These are phyloP conservation scores for Lathyrus tuberosus DNA, from an alignment of 306 rosid genomes.

Conservation along the genomic window DNA sequence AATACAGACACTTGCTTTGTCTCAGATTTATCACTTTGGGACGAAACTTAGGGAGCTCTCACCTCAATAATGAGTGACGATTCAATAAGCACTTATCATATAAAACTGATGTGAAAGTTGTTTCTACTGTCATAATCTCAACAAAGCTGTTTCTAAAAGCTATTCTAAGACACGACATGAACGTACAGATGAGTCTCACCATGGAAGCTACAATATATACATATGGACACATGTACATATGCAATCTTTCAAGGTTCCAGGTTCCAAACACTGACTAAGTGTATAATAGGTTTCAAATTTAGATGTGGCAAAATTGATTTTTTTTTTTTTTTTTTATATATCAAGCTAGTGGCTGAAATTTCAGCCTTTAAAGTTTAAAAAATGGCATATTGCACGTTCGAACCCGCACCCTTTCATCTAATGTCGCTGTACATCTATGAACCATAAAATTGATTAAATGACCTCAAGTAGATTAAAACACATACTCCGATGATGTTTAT, in stretches of 20 bases:
- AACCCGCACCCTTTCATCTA: no score
- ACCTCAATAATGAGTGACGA: neutral
- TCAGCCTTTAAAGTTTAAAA: no score
- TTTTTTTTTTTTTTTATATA: no score
- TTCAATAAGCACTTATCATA: neutral
- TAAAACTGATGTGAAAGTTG: neutral
- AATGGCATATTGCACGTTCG: no score
- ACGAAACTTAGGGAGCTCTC: neutral
- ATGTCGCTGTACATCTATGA: no score
- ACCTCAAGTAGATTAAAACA: no score
- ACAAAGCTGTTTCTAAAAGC: neutral
- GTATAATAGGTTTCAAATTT: neutral
- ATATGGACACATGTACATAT: neutral
- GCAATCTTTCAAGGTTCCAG: no score
- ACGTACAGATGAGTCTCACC: neutral
- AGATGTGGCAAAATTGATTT: no score
- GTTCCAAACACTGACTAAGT: no score
- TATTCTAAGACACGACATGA: neutral
- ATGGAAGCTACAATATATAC: neutral
- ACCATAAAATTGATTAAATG: neutral
- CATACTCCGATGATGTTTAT: no score
- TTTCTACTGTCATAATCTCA: neutral
- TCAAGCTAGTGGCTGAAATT: no score
- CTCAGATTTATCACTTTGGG: neutral
- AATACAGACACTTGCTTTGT: slow-evolving; percentile 2